Base-by-base conservation (phyloP, 352 stramenopile genomes). In the Phytophthora pistaciae region DNA sequence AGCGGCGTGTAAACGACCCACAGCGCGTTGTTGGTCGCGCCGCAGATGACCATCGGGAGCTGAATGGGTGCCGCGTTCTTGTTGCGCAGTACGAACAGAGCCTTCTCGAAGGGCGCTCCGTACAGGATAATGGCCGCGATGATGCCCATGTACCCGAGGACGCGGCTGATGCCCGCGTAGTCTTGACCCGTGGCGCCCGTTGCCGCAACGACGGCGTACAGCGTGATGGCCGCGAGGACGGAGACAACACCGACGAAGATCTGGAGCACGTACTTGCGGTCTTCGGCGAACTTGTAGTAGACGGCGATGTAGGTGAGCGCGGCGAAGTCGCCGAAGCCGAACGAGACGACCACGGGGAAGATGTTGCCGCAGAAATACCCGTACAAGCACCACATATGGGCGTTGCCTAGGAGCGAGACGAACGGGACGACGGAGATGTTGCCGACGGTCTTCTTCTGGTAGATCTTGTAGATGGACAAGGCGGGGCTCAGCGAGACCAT, bases 321-420 rank as follows among this genome's bases (percentile, higher is more conserved):
- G 2, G 83, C 53, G 14, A 84, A 57, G 65, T 81, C 71, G 21
- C 82, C 84, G 14, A 87, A 62, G n/a, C 64, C 68, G 40, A 82
- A 91, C 0, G 80, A 88, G 20, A 76, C 71, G 33, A 89, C 75
- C 11, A 91, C 66, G 5, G 84, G 82, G 55, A 85, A 87, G 60
- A 85, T 82, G 40, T 80, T 71, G 52, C 77, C 57, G 9, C 64
- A 66, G 61, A 89, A 73, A 33, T 82, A 87, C 56, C 81, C 81
- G 57, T 80, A 89, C 31, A 87, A 68, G 58, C 79, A 78, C 74
- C 73, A 82, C 67, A 80, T 75, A 62, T 82, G 76, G 7, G 73
- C 70, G 46, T 80, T 86, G 49, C 61, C 74, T 7, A 87, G 74
- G 53, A 87, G 66, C 3, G 79, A 77, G 18, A 79, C 68, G 53